Percentiles rank a stretch among this genome's conserved stretches.
phyloP scores from a whole-genome alignment of 352 stramenopile species.

The Plasmopara viticola region DNA sequence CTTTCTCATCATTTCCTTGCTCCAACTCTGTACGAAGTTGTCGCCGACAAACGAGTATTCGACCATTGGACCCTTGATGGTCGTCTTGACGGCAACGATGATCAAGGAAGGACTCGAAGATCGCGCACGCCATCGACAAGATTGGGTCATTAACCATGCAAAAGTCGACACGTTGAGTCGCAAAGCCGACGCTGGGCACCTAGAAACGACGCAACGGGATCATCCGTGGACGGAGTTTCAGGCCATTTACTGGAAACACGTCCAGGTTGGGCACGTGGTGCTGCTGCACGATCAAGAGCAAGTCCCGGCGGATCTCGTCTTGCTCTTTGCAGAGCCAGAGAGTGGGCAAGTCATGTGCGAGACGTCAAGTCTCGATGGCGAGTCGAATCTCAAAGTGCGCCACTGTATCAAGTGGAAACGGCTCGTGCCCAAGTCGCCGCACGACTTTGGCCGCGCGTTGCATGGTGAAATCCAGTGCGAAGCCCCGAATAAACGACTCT shows the following conservation, averaged over 20 bases:
- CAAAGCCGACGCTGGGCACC: conserved; percentile 1
- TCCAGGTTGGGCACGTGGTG: conserved; percentile 85
- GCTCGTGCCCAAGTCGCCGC: conserved; percentile 25
- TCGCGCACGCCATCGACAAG: conserved; percentile 57
- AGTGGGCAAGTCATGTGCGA: conserved; percentile 71
- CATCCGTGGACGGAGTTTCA: conserved; percentile 33
- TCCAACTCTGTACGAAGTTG: conserved; percentile 89
- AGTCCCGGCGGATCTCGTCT: conserved; percentile 89
- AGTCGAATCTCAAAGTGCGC: conserved; percentile 79
- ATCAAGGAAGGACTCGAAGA: conserved; percentile 84
- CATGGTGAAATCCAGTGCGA: conserved; percentile 68
- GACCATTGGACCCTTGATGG: conserved; percentile 68
- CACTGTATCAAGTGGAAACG: conserved; percentile 57
- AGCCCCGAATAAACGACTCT: conserved; percentile 71
- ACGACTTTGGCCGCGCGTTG: conserved; percentile 49
- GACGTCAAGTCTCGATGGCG: conserved; percentile 76
- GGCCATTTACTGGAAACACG: conserved; percentile 69
- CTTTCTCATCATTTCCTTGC: conserved; percentile 92
- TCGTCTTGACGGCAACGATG: conserved; percentile 80
- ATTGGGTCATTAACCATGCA: conserved; percentile 66
- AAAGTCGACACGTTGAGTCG: conserved; percentile 34
- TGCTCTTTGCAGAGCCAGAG: conserved; percentile 81
- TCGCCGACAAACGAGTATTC: conserved; percentile 87
- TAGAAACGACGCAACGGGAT: conserved; percentile 2
- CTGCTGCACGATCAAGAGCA: conserved; percentile 84